Evolutionary conservation across 305 asterid genomes (phyloP).

Genomic region (Fraxinus sp.): DNA sequence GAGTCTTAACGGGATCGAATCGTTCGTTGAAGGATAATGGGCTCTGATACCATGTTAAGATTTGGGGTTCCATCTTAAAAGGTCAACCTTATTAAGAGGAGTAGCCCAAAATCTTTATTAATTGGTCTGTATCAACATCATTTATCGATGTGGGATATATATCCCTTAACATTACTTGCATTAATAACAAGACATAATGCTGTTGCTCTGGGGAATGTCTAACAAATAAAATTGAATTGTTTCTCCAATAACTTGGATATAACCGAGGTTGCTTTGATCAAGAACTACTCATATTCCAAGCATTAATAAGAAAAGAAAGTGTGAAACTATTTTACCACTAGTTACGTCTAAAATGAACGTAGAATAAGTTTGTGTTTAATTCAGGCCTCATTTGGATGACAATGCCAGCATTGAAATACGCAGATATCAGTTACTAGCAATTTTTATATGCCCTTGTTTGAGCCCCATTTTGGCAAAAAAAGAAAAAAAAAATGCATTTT

Average conservation of each 20-base stretch:
- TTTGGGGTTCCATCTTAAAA: no score
- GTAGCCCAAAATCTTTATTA: no score
- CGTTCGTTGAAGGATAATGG: no score
- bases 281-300: neutral
- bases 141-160: no score
- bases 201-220: neutral
- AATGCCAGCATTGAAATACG: neutral
- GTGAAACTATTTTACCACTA: neutral
- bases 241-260: neutral
- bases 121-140: no score
- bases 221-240: neutral
- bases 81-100: no score
- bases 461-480: neutral
- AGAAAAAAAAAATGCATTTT: no score
- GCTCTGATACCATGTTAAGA: no score
- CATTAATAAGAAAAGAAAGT: neutral
- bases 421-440: neutral
- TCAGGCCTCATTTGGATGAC: neutral
- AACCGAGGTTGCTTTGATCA: neutral
- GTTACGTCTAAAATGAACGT: neutral
- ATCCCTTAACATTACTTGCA: neutral
- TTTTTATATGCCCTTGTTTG: neutral
- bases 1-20: no score
- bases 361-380: neutral
- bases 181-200: neutral